These are phyloP conservation scores for Kockiozyma suomiensis DNA, from an alignment of 805 yeast species.

Conservation along the genomic window DNA sequence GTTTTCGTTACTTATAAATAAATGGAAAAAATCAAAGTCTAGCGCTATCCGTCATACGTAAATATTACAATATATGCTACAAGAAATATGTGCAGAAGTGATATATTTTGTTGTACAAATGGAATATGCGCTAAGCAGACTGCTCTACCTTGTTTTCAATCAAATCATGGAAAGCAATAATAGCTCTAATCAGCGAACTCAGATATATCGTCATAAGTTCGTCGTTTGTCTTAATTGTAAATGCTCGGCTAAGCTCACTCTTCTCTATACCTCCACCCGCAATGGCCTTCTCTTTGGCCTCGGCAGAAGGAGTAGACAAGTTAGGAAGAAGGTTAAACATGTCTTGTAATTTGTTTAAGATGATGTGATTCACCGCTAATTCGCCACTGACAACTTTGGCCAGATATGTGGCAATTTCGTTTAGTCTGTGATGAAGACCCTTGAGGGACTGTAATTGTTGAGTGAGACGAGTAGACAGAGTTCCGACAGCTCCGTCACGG, in stretches of 20 bases:
- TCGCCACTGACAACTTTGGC: slow-evolving; percentile 69
- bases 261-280: slow-evolving; percentile 40
- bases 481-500: slow-evolving; percentile 95
- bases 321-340: slow-evolving; percentile 92
- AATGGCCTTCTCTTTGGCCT: slow-evolving; percentile 16
- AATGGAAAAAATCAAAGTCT: no score
- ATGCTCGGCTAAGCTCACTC: slow-evolving; percentile 70
- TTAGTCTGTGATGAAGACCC: slow-evolving; percentile 78
- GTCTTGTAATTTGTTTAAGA: slow-evolving; percentile 90
- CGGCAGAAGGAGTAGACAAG: slow-evolving; percentile 47
- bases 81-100: no score
- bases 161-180: slow-evolving; percentile 93
- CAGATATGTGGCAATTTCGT: slow-evolving; percentile 76
- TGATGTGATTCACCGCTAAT: slow-evolving; percentile 86
- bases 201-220: slow-evolving; percentile 93
- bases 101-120: slow-evolving; percentile 1
- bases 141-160: slow-evolving; percentile 88
- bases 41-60: no score
- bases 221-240: slow-evolving; percentile 91
- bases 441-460: slow-evolving; percentile 85
- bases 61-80: no score
- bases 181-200: slow-evolving; percentile 85
- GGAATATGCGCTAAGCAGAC: neutral
- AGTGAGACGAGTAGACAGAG: slow-evolving; percentile 80
- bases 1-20: no score